phyloP scores from a whole-genome alignment of 73 alveolate genomes.

The Symbiodinium natans region DNA sequence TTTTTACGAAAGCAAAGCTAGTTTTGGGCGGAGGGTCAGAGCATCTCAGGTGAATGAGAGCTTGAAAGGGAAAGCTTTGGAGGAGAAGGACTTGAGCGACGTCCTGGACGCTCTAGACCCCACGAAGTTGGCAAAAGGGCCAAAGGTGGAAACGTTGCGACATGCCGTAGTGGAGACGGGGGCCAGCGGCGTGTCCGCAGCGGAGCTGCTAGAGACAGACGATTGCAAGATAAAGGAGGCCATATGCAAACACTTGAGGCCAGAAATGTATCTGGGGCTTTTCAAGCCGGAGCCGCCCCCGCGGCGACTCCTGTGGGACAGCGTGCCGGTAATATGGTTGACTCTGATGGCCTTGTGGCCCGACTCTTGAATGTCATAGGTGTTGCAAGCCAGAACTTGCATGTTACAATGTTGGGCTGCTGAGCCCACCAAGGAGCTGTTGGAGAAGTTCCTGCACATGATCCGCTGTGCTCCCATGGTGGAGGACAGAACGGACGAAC shows the following conservation, averaged over 20 bases:
- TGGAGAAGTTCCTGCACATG: constrained; percentile 9
- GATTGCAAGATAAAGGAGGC: background rate
- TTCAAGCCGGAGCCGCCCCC: background rate
- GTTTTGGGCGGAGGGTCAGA: no score
- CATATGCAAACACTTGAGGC: no score
- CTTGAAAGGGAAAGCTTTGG: no score
- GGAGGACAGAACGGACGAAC: background rate
- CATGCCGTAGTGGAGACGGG: background rate
- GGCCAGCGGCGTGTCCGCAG: background rate
- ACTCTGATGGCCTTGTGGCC: constrained; percentile 9
- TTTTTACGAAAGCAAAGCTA: no score
- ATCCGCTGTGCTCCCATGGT: background rate
- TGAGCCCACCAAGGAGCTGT: no score
- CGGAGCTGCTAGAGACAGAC: background rate
- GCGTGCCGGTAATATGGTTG: background rate
- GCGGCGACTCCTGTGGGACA: background rate
- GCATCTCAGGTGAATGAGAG: no score
- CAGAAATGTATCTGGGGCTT: background rate
- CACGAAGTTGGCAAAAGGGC: background rate
- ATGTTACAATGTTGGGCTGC: no score
- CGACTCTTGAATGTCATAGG: no score
- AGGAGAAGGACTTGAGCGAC: no score
- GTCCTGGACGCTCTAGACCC: no score
- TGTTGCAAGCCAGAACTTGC: no score
- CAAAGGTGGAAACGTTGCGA: background rate